Base-by-base conservation (phyloP, 2,329 filamentous ascomycete genomes). In the Alternaria arbusti region DNA sequence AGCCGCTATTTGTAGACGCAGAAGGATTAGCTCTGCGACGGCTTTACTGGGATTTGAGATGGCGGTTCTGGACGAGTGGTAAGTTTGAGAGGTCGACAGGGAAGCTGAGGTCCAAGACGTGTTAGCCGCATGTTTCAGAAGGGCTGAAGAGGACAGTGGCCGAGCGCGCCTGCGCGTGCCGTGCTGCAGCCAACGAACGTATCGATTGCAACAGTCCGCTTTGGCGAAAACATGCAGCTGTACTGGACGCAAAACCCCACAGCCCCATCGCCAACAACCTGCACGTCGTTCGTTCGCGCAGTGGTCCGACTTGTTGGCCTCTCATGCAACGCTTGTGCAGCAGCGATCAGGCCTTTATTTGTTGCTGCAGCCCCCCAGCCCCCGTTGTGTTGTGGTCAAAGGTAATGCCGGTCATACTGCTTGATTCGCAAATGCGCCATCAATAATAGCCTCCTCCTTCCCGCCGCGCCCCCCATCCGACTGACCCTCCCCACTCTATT, bases 161-260 rank as follows among this genome's bases (percentile, higher is more conserved):
- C 63, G 63, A 54, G 54, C 36, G 63, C 63, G 63, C 59, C 59
- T 65, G 57, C 49, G 63, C 59, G 59, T 61, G 57, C 36, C 60
- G 50, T 59, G 57, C 59, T 59, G 57, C 59, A 58, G 26, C 20
- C 44, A 56, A 49, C 56, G 17, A 55, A 50, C 54, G 44, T 67
- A 69, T 69, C 66, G 64, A 69, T 63, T 65, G 64, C 61, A 55
- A 32, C 56, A 23, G 45, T 59, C 59, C 66, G 54, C 54, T 64
- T 63, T 66, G 13, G 63, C 63, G 26, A 58, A 59, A 36, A 20
- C 54, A 47, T 64, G 59, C 61, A 62, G 65, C 59, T 47, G 30
- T 61, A 54, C 56, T 23, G 47, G 47, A 32, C 12, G 20, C 57
- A 44, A 44, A 25, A 43, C 32, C 56, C 46, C 54, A 57, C 47